phyloP scores from a whole-genome alignment of 495 filamentous ascomycete genomes.

The Tuber aestivum region DNA sequence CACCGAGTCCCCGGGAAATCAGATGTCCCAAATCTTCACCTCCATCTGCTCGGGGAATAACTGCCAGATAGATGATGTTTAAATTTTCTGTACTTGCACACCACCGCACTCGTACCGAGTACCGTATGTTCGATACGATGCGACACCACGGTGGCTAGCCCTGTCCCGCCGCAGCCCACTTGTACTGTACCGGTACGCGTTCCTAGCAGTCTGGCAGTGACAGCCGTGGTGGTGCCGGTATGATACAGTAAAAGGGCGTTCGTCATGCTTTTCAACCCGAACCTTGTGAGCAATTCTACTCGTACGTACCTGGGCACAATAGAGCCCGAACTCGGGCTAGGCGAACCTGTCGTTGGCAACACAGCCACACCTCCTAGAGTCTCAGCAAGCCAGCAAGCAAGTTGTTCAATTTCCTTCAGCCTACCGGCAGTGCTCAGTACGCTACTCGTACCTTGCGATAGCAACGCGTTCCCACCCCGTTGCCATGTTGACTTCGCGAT shows the following conservation, averaged over 20 bases:
- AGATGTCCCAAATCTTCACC: not conserved
- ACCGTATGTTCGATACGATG: not conserved
- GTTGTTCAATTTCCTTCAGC: not conserved
- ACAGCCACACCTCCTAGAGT: not conserved
- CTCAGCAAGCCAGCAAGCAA: not conserved
- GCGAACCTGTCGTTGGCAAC: not conserved
- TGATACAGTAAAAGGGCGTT: too few species aligned
- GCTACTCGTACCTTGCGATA: not conserved
- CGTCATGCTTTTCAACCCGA: not conserved
- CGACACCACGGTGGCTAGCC: not conserved
- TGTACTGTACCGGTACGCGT: not conserved
- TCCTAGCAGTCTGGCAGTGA: not conserved
- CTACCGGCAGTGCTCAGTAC: too few species aligned
- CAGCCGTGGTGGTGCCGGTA: not conserved
- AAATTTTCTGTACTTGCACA: not conserved
- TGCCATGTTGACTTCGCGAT: constrained; percentile 24
- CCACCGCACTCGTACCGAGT: not conserved
- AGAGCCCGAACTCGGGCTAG: not conserved
- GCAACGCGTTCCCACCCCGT: constrained; percentile 29
- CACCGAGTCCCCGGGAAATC: not conserved
- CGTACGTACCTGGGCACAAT: too few species aligned
- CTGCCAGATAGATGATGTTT: not conserved
- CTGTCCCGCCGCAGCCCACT: not conserved
- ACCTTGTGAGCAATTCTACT: not conserved
- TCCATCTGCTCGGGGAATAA: not conserved